These are phyloP conservation scores for Trametopsis cervina DNA, from an alignment of 768 basidiomycete genomes.

Conservation along the genomic window DNA sequence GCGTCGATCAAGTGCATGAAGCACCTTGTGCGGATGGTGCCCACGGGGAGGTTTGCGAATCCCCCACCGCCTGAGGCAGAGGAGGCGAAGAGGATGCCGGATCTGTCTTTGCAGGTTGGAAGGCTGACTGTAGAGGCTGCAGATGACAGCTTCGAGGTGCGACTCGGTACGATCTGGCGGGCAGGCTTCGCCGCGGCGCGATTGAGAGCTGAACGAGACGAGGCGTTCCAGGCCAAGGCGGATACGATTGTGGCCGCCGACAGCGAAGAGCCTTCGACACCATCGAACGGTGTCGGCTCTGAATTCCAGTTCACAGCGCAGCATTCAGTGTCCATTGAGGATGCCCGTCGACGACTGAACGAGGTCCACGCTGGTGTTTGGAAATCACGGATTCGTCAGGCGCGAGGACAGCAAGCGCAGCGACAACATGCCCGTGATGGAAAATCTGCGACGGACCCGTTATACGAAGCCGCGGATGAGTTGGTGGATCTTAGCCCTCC, in stretches of 20 bases:
- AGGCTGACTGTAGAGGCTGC: constrained; percentile 67
- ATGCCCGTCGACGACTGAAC: constrained; percentile 65
- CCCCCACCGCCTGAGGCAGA: constrained; percentile 65
- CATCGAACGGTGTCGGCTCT: constrained; percentile 24
- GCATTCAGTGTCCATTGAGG: constrained; percentile 62
- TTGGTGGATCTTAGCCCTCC: constrained; percentile 34
- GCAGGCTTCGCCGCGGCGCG: constrained; percentile 67
- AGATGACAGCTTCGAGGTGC: constrained; percentile 81
- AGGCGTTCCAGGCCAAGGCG: constrained; percentile 75
- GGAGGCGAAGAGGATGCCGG: constrained; percentile 64
- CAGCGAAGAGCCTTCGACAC: constrained; percentile 16
- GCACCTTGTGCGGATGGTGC: constrained; percentile 56
- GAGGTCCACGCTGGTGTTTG: constrained; percentile 69
- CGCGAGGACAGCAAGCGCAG: constrained; percentile 33
- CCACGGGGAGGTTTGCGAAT: constrained; percentile 41
- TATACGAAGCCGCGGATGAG: constrained; percentile 30
- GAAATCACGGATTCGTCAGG: constrained; percentile 35
- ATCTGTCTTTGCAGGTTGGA: constrained; percentile 50
- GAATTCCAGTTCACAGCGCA: constrained; percentile 58
- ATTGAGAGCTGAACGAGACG: constrained; percentile 65
- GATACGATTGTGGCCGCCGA: constrained; percentile 50
- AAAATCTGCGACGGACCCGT: constrained; percentile 5
- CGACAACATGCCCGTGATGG: constrained; percentile 11
- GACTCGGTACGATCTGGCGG: constrained; percentile 66
- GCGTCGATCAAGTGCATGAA: constrained; percentile 67